Percentiles rank a stretch among this genome's conserved stretches.
These are phyloP conservation scores for Colletotrichum abscissum DNA, from an alignment of 2,329 filamentous ascomycete species.

Conservation along the genomic window DNA sequence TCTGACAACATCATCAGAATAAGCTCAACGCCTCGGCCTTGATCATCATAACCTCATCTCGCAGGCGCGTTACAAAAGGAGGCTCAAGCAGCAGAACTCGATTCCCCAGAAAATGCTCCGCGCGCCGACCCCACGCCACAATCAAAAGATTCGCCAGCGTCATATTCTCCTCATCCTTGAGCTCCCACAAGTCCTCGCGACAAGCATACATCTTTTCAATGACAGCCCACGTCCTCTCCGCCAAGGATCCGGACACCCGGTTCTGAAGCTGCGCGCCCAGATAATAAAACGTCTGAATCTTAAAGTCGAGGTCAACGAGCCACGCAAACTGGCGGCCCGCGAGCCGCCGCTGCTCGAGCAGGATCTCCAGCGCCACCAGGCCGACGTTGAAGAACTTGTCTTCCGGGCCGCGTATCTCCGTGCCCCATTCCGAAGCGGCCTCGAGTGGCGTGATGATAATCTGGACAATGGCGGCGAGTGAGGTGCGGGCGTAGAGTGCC, in stretches of 20 bases:
- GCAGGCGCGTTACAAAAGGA: neutral
- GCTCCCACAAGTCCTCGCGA: conserved; percentile 62
- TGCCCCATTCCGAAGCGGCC: conserved; percentile 60
- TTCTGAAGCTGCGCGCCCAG: conserved; percentile 64
- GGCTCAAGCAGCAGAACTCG: neutral
- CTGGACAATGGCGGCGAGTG: neutral
- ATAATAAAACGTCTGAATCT: conserved; percentile 65
- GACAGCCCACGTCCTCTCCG: conserved; percentile 63
- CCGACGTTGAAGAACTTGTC: conserved; percentile 52
- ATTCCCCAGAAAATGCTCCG: neutral
- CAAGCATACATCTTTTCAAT: conserved; percentile 58
- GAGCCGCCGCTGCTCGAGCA: neutral
- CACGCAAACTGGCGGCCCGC: conserved; percentile 57
- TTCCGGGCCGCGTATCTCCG: conserved; percentile 56
- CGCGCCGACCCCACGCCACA: neutral
- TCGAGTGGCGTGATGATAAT: conserved; percentile 57
- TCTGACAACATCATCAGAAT: neutral
- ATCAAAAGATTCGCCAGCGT: conserved; percentile 8
- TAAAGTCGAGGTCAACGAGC: conserved; percentile 65
- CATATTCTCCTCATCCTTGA: conserved; percentile 50
- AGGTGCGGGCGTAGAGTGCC: neutral
- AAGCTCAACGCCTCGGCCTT: conserved; percentile 13
- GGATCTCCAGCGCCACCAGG: conserved; percentile 30
- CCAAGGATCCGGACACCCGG: conserved; percentile 58
- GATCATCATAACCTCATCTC: conserved; percentile 16